Evolutionary conservation across 768 basidiomycete species (phyloP), one percentile per base, ranked within the genome.

Genomic region (Hygrophorus pudorinus): DNA sequence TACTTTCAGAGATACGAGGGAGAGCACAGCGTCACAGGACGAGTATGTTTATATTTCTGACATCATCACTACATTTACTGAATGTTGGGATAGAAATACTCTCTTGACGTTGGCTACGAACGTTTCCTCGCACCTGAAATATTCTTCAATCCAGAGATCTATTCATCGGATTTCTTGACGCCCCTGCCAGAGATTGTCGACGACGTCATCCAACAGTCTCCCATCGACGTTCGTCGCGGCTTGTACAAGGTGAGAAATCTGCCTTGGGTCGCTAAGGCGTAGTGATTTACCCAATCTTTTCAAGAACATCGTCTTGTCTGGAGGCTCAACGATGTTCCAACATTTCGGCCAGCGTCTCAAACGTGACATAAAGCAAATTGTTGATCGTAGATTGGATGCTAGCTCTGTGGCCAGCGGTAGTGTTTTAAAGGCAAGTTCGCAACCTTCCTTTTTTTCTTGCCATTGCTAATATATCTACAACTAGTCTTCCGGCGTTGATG

Each of bases 101-200:
- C 73, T 14, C 69, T 98, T 38, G 94, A 99, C 56, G 80, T 99
- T 46, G 96, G 96, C 14, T 98, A 97, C 64, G 96, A 98, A 63
- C 90, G 96, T 18, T 99, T 99, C 77, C 80, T 98, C 42, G 96
- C 94, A 4, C 93, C 96, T 4, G 96, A 98, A 63, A 96, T 98
- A 56, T 98, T 98, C 71, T 98, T 97, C 76, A 98, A 98, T 67
- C 96, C 96, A 11, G 94, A 99, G 63, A 97, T 99, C 53, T 87
- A 86, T 63, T 96, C 92, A 0, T 93, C 90, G 32, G 94, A 98
- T 62, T 97, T 97, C 73, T 64, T 99, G 50, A 97, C 93, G 4
- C 96, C 96, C 7, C 75, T 99, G 3, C 91, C 96, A 0, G 80
- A 94, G 49, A 89, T 98, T 43, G 96, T 98, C 45, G 96, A 99